Conservation (phyloP, 305 asterid species). For the Ajuga reptans region DNA sequence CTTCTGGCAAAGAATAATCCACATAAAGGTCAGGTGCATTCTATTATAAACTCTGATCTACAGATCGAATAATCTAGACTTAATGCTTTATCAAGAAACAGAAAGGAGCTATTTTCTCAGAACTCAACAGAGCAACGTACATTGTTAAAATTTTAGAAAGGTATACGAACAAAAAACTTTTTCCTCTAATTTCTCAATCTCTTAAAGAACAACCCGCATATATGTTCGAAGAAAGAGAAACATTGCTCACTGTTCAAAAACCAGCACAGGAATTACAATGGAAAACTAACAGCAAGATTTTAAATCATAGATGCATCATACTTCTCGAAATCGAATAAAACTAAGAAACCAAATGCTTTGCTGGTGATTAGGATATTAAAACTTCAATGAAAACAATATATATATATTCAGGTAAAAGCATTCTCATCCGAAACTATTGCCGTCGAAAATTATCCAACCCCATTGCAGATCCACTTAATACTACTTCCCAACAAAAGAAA, state of each 20-base stretch:
- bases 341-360: neutral
- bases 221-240: neutral
- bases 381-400: neutral
- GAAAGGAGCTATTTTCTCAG: neutral
- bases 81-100: neutral
- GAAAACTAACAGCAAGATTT: neutral
- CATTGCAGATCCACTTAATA: conserved; percentile 19
- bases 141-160: neutral
- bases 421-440: neutral
- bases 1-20: conserved; percentile 15
- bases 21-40: neutral
- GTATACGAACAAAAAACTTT: neutral
- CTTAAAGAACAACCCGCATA: neutral
- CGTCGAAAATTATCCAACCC: neutral
- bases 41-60: neutral
- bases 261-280: neutral
- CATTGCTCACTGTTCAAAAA: neutral
- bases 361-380: neutral
- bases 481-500: conserved; percentile 9
- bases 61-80: neutral
- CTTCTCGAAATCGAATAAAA: too few species aligned
- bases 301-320: neutral
- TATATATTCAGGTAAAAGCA: neutral
- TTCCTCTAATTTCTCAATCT: neutral
- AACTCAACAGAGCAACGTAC: neutral